Percentiles rank a stretch among this genome's conserved stretches.
These are phyloP conservation scores for Coprinopsis cinerea DNA, from an alignment of 768 basidiomycete species.

Conservation along the genomic window DNA sequence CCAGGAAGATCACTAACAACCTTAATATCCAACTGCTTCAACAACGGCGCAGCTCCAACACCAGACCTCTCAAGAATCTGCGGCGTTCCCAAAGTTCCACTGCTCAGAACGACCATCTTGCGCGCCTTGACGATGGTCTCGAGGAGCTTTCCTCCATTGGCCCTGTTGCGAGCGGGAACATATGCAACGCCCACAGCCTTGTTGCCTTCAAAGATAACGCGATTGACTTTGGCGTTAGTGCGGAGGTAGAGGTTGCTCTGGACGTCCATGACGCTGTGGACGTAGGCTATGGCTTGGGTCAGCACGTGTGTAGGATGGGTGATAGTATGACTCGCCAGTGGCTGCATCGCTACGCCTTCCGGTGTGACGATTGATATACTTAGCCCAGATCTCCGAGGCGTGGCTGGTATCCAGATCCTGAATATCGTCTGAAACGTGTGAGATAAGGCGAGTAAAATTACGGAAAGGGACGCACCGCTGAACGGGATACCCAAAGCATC, in stretches of 20 bases:
- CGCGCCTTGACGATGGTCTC: slow-evolving; percentile 65
- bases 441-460: neutral
- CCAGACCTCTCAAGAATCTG: slow-evolving; percentile 72
- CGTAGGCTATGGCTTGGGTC: slow-evolving; percentile 38
- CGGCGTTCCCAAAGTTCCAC: slow-evolving; percentile 64
- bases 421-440: slow-evolving; percentile 47
- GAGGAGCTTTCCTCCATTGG: slow-evolving; percentile 39
- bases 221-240: slow-evolving; percentile 58
- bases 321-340: slow-evolving; percentile 36
- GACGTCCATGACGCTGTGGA: slow-evolving; percentile 65
- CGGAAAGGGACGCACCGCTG: slow-evolving; percentile 40
- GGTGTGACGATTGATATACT: slow-evolving; percentile 71
- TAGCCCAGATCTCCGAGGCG: slow-evolving; percentile 69
- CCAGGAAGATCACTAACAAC: slow-evolving; percentile 66
- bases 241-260: slow-evolving; percentile 64
- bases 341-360: slow-evolving; percentile 69
- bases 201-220: slow-evolving; percentile 67
- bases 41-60: slow-evolving; percentile 48
- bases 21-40: slow-evolving; percentile 54
- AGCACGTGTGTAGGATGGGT: neutral
- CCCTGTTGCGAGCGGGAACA: slow-evolving; percentile 57
- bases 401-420: slow-evolving; percentile 61
- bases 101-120: slow-evolving; percentile 61
- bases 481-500: slow-evolving; percentile 58
- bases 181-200: slow-evolving; percentile 71